Conservation (phyloP, 2,329 filamentous ascomycete genomes). For the Cladosporium sp. region DNA sequence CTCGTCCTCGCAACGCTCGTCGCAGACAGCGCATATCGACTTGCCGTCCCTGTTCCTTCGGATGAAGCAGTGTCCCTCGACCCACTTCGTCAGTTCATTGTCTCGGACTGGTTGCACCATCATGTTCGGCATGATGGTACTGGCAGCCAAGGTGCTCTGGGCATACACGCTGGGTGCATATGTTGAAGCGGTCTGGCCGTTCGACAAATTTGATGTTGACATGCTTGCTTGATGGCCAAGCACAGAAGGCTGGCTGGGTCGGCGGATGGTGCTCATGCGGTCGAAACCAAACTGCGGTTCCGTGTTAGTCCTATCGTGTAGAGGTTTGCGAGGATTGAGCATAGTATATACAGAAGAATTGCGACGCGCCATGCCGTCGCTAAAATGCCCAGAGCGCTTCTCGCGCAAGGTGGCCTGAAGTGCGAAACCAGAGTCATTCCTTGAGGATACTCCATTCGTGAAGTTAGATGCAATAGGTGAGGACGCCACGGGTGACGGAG, state of each 20-base stretch:
- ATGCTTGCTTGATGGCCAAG: constrained; percentile 58
- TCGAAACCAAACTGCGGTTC: constrained; percentile 65
- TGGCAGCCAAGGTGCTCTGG: constrained; percentile 78
- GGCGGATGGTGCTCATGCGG: constrained; percentile 61
- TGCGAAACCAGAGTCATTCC: constrained; percentile 87
- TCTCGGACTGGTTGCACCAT: constrained; percentile 73
- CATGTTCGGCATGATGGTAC: constrained; percentile 82
- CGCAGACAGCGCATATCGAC: constrained; percentile 67
- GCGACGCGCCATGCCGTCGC: constrained; percentile 68
- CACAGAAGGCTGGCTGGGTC: constrained; percentile 57
- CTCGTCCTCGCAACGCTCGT: constrained; percentile 69
- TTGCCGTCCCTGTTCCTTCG: constrained; percentile 57
- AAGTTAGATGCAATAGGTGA: constrained; percentile 71
- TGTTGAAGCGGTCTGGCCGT: constrained; percentile 40
- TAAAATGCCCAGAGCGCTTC: constrained; percentile 88
- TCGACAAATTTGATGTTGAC: constrained; percentile 62
- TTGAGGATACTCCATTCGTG: constrained; percentile 73
- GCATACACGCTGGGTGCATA: constrained; percentile 83
- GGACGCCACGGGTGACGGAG: constrained; percentile 65
- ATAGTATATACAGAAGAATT: constrained; percentile 67
- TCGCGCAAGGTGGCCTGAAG: constrained; percentile 81
- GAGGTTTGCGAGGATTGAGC: constrained; percentile 24
- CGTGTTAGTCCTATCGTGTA: constrained; percentile 29
- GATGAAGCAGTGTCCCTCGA: constrained; percentile 77
- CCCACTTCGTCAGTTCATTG: constrained; percentile 76